Evolutionary conservation across 2,329 filamentous ascomycete genomes (phyloP).

Genomic region (Emericellopsis atlantica): DNA sequence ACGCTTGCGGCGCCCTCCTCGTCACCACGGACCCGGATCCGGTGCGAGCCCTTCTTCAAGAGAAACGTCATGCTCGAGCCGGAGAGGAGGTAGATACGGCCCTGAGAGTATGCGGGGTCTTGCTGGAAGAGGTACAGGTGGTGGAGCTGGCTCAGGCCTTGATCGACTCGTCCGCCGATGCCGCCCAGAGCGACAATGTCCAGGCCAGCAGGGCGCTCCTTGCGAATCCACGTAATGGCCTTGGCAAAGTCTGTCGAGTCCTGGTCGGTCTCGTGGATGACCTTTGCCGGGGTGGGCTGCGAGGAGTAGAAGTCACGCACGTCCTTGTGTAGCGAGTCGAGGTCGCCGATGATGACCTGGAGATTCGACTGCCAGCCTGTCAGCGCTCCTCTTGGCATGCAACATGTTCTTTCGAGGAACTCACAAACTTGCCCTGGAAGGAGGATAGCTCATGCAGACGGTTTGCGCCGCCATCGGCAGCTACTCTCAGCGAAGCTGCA

Average conservation of each 20-base stretch:
- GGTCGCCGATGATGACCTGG: slow-evolving; percentile 71
- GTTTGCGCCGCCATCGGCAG: slow-evolving; percentile 88
- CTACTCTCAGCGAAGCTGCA: slow-evolving; percentile 55
- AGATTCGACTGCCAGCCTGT: slow-evolving; percentile 36
- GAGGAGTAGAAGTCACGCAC: slow-evolving; percentile 55
- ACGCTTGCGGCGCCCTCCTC: slow-evolving; percentile 25
- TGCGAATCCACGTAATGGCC: slow-evolving; percentile 49
- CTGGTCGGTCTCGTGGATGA: slow-evolving; percentile 68
- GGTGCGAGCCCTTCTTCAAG: slow-evolving; percentile 55
- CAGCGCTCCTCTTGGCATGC: neutral
- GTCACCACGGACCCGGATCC: slow-evolving; percentile 48
- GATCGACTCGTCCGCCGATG: slow-evolving; percentile 82
- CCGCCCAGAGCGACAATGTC: slow-evolving; percentile 77
- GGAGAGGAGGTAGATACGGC: slow-evolving; percentile 66
- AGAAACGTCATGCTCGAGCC: slow-evolving; percentile 74
- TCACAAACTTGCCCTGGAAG: slow-evolving; percentile 27
- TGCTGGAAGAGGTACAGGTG: slow-evolving; percentile 59
- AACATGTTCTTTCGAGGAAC: slow-evolving; percentile 6
- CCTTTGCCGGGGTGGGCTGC: slow-evolving; percentile 32
- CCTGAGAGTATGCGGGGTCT: slow-evolving; percentile 32
- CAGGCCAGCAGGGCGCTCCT: slow-evolving; percentile 17
- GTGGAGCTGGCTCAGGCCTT: slow-evolving; percentile 80
- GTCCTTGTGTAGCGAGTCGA: slow-evolving; percentile 64
- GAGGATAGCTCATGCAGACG: slow-evolving; percentile 41
- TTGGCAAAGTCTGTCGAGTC: slow-evolving; percentile 89